A percentile compares a stretch with the other conserved stretches of the same genome.
phyloP scores from a whole-genome alignment of 805 yeast species.

The Candida multigemmis region DNA sequence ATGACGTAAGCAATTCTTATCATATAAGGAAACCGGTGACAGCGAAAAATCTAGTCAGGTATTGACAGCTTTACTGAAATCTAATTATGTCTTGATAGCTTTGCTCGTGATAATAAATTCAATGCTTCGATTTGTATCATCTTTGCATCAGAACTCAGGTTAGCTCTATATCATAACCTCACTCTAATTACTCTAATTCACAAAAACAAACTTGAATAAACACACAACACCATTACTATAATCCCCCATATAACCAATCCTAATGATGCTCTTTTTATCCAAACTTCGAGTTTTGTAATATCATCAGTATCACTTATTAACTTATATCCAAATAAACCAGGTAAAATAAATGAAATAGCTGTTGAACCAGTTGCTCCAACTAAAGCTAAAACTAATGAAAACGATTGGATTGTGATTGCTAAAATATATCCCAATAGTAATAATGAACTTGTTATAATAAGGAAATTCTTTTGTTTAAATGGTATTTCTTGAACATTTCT shows the following conservation, averaged over 20 bases:
- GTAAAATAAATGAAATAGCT: conserved; percentile 80
- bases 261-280: conserved; percentile 41
- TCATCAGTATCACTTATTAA: conserved; percentile 40
- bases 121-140: no score
- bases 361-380: conserved; percentile 95
- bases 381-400: conserved; percentile 74
- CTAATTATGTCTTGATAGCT: conserved; percentile 1
- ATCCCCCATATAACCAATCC: conserved; percentile 61
- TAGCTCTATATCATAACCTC: conserved; percentile 1
- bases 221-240: conserved; percentile 60
- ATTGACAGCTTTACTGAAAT: background rate
- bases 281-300: conserved; percentile 15
- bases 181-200: conserved; percentile 1
- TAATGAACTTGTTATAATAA: conserved; percentile 16
- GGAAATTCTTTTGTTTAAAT: conserved; percentile 15
- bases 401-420: conserved; percentile 61
- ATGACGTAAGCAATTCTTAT: background rate
- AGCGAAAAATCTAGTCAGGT: background rate
- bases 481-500: no score
- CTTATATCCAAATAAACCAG: conserved; percentile 78
- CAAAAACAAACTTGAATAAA: no score
- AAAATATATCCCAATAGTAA: conserved; percentile 49
- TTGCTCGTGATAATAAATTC: no score
- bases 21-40: conserved; percentile 1
- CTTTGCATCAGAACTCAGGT: no score